Conservation (phyloP, 2,329 filamentous ascomycete species). For the Rhexocercosporidium sp. region DNA sequence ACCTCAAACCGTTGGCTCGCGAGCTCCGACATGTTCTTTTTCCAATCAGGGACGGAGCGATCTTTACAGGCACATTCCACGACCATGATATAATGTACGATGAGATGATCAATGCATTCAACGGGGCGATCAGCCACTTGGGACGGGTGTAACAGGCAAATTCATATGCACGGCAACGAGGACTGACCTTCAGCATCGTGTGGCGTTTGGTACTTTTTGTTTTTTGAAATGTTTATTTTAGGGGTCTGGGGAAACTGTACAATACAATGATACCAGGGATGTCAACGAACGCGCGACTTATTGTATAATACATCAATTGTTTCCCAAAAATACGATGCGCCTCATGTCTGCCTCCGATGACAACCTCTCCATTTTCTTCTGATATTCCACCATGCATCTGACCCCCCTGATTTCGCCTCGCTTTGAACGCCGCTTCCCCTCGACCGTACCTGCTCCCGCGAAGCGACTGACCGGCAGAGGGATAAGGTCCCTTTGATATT, state of each 20-base stretch:
- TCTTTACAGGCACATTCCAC: constrained; percentile 23
- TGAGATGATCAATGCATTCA: constrained; percentile 23
- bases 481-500: constrained; percentile 17
- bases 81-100: constrained; percentile 25
- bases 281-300: constrained; percentile 1
- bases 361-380: too few species aligned
- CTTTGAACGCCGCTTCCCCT: constrained; percentile 12
- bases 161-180: background rate
- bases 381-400: constrained; percentile 7
- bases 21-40: too few species aligned
- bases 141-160: background rate
- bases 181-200: background rate
- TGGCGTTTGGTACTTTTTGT: background rate
- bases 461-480: background rate
- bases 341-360: too few species aligned
- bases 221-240: background rate
- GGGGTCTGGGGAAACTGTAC: background rate
- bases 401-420: background rate
- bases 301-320: constrained; percentile 16
- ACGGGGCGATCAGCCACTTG: constrained; percentile 14
- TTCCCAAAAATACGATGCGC: constrained; percentile 8
- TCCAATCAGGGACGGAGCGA: too few species aligned
- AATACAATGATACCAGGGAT: background rate
- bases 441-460: constrained; percentile 2
- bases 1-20: too few species aligned